Evolutionary conservation across 1,284 basidiomycete genomes (phyloP), one percentile per base, ranked within the genome.

Genomic region (Leccinum pachyderme): DNA sequence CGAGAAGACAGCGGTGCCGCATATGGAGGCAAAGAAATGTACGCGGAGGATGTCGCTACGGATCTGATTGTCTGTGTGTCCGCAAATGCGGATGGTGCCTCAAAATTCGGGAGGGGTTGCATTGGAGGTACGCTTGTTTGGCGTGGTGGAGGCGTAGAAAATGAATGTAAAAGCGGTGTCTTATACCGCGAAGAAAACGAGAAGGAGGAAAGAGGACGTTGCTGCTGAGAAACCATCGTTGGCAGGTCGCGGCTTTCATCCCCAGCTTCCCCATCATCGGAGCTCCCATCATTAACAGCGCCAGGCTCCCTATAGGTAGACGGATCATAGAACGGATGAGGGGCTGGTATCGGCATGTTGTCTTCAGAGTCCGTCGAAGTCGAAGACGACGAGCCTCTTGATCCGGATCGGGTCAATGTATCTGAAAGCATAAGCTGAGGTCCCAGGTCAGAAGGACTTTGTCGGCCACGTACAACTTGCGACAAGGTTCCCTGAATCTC

Each of bases 81-180:
- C 2, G 78, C 81, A 62, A 89, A 92, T 4, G 87, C 86, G 32
- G 89, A 91, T 15, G 82, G 81, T 1, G 85, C 86, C 66, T 87
- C 82, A 63, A 83, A 89, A 32, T 73, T 75, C 4, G 89, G 87
- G 52, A 83, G 77, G n/a, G 89, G 90, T 67, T 92, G 89, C 27
- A 67, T 70, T 4, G 69, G 67, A 8, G 81, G 80, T 6, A 81
- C 67, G 46, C 64, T 67, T 46, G 46, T 53, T 60, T 61, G 52
- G 43, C 61, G 62, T 15, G 58, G 56, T 12, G 61, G 77, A 67
- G 80, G 81, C 1, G 85, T 78, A 8, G 84, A 78, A 63, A 82
- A 70, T 5, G 86, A 85, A 39, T 81, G 80, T 5, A 81, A 78
- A 65, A 85, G 75, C 5, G 89, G 90, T n/a, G 89, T 91, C 52